Evolutionary conservation across 2,329 filamentous ascomycete genomes (phyloP), one percentile per base, ranked within the genome.

Genomic region (Claviceps sp.): DNA sequence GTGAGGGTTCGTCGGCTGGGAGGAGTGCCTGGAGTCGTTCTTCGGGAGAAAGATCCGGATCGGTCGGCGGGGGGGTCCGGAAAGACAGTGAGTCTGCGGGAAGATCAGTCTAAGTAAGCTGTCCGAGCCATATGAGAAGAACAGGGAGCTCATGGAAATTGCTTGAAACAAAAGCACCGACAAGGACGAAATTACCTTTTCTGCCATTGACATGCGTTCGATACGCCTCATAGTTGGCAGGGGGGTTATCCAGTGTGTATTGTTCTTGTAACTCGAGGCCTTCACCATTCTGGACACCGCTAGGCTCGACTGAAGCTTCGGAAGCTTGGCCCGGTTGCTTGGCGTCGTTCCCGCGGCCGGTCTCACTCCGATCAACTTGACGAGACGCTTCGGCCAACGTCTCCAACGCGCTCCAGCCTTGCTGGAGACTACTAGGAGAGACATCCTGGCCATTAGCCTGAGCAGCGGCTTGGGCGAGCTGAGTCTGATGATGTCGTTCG

Each of bases 381-480:
- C 88, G 79, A 48, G 89, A 94, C 0, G 90, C 89, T 67, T 95
- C 89, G 36, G 89, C 89, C 22, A 95, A 74, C 5, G 89, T 89
- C 64, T 94, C 87, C 40, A 95, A 73, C 1, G 87, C 87, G 55
- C 87, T 89, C 75, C 89, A 88, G 57, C 81, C 80, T 58, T 80
- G 77, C 1, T 75, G 72, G 7, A 73, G 61, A 22, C 70, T 67
- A 46, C 54, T 57, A 6, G 62, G 52, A 30, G 51, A 52, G 4
- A 60, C 53, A 4, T 59, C 47, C 45, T 63, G 68, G 11, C 58
- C 71, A 24, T 60, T 64, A 8, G 57, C 54, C 45, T 61, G 63
- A 37, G 45, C 34, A 16, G 41, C 45, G 34, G 51, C 51, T 22
- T 55, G 53, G 16, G 41, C 51, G 11, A 41, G 43, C 45, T 53